Conservation (phyloP, 2,329 filamentous ascomycete species). For the Paecilomyces formosus region DNA sequence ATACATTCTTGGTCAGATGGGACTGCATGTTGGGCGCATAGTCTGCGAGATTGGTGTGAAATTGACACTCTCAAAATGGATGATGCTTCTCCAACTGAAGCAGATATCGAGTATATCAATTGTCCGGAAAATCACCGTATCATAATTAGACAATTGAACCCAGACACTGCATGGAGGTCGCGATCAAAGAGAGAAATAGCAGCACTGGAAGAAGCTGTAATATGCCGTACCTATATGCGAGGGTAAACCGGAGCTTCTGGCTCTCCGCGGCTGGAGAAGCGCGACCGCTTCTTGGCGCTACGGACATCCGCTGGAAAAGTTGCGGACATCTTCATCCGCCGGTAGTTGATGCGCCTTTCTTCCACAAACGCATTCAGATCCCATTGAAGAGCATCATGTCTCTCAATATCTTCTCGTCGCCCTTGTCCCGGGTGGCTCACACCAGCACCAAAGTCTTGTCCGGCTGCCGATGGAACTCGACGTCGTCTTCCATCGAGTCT, state of each 20-base stretch:
- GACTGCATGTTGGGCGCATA: constrained; percentile 32
- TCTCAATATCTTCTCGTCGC: constrained; percentile 18
- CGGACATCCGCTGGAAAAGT: constrained; percentile 1
- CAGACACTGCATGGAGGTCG: not conserved
- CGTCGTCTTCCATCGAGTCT: constrained; percentile 12
- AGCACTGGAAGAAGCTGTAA: not conserved
- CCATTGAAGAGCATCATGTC: constrained; percentile 16
- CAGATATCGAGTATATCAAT: not conserved
- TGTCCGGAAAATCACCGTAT: not conserved
- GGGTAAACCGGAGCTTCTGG: constrained; percentile 5
- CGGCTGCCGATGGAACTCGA: constrained; percentile 28
- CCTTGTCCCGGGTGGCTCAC: constrained; percentile 17
- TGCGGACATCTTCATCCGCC: not conserved
- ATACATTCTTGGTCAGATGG: constrained; percentile 37
- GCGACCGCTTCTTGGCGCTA: constrained; percentile 18
- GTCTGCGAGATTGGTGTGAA: not conserved
- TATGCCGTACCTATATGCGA: too few relatives aligned
- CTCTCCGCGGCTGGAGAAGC: not conserved
- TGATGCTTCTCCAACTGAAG: not conserved
- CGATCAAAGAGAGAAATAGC: not conserved
- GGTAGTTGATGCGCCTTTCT: not conserved
- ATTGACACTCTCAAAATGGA: not conserved
- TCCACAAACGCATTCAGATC: not conserved
- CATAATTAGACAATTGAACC: not conserved
- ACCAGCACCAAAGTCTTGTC: constrained; percentile 13